Evolutionary conservation across 2,329 filamentous ascomycete species (phyloP).

Genomic region (Ascochyta rabiei): DNA sequence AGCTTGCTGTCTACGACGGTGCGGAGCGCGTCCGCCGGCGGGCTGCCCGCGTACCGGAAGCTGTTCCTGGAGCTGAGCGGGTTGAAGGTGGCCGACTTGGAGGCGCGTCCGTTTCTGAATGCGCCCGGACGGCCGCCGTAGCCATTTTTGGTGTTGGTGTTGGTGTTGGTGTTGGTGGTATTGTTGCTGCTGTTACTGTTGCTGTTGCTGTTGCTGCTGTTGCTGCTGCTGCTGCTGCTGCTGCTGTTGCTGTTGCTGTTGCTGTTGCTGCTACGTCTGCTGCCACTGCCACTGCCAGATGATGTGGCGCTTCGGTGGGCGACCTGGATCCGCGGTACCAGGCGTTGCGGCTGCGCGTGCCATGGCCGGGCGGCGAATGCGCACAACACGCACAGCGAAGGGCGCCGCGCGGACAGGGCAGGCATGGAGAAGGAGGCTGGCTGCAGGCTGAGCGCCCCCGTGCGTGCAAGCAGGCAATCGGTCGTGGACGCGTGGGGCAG

Average conservation of each 20-base stretch:
- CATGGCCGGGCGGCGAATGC: conserved; percentile 37
- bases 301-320: conserved; percentile 17
- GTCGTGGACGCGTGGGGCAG: too few relatives aligned
- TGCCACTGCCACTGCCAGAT: background rate
- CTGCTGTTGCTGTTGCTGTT: background rate
- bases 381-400: conserved; percentile 51
- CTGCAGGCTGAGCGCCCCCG: background rate
- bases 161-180: too few relatives aligned
- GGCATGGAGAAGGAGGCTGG: conserved; percentile 29
- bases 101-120: background rate
- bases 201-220: background rate
- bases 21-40: background rate
- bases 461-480: too few relatives aligned
- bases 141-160: background rate
- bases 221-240: background rate
- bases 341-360: conserved; percentile 22
- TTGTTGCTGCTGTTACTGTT: background rate
- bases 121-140: background rate
- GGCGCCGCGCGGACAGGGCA: conserved; percentile 32
- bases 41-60: background rate
- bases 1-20: conserved; percentile 20
- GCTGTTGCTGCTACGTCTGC: background rate
- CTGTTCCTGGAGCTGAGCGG: background rate
- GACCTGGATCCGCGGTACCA: conserved; percentile 36
- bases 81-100: background rate